Evolutionary conservation across 768 basidiomycete genomes (phyloP).

Genomic region (Leccinum longicurvipes): DNA sequence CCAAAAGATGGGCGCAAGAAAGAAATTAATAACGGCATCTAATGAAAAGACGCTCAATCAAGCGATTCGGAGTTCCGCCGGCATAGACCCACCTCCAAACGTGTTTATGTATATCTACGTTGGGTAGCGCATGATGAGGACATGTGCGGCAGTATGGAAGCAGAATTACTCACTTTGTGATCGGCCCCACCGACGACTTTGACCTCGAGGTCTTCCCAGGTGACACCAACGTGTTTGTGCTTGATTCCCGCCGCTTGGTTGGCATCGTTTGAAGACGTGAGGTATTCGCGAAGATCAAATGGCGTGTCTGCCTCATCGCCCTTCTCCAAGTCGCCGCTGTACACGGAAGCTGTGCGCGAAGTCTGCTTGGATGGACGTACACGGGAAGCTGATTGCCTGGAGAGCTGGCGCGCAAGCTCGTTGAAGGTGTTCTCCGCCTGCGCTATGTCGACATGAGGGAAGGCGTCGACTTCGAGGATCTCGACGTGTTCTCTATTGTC

Average conservation of each 20-base stretch:
- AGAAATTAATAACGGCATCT: slow-evolving; percentile 55
- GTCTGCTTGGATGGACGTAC: slow-evolving; percentile 14
- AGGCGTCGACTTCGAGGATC: slow-evolving; percentile 18
- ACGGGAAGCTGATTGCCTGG: slow-evolving; percentile 7
- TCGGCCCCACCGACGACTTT: slow-evolving; percentile 52
- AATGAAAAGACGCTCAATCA: not conserved
- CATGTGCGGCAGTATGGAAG: not conserved
- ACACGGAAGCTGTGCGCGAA: slow-evolving; percentile 24
- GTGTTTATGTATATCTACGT: slow-evolving; percentile 52
- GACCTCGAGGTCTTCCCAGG: slow-evolving; percentile 69
- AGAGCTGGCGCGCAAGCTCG: slow-evolving; percentile 45
- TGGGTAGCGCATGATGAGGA: not conserved
- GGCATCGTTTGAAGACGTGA: slow-evolving; percentile 64
- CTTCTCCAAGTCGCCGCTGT: slow-evolving; percentile 38
- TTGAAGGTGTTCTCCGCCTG: slow-evolving; percentile 53
- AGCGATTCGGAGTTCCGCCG: not conserved
- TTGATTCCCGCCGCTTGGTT: slow-evolving; percentile 62
- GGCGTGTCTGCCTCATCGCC: slow-evolving; percentile 34
- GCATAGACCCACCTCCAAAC: slow-evolving; percentile 49
- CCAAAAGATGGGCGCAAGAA: slow-evolving; percentile 49
- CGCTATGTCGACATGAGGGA: slow-evolving; percentile 45
- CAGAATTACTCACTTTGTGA: slow-evolving; percentile 45
- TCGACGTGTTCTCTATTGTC: slow-evolving; percentile 14
- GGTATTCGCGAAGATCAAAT: slow-evolving; percentile 68
- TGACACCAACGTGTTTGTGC: slow-evolving; percentile 73